Evolutionary conservation across 805 yeast species (phyloP), one percentile per base, ranked within the genome.

Genomic region (Wickerhamomyces sydowiorum): DNA sequence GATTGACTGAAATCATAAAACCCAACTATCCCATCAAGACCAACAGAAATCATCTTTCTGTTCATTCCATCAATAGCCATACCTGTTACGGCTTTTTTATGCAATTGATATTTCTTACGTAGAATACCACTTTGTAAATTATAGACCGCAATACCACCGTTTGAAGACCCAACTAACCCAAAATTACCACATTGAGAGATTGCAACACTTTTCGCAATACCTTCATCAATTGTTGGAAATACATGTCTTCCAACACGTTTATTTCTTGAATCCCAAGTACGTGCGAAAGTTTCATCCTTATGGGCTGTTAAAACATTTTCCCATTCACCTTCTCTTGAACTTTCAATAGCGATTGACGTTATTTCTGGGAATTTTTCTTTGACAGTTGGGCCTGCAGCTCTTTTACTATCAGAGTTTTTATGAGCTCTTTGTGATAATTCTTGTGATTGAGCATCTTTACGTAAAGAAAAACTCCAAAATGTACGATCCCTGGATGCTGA

Each of bases 371-470:
- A 80, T 53, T 86, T 86, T 42, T 78, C 89, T 45, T 73, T 76
- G 53, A 76, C 65, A 12, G 67, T 67, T 7, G 66, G 60, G n/a
- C 90, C 89, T 5, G 76, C 84, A 40, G 68, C 65, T 50, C 84
- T 73, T 29, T 60, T 59, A 33, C 75, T 76, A 44, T 71, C 69
- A 12, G 54, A 46, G 18, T 62, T 65, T 50, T 70, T 71, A 36
- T 69, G 69, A 18, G 75, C 67, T 50, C 85, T 76, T 63, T 90
- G 97, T 0, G 97, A 89, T 55, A 93, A 66, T 59, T 89, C 95
- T 56, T 87, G 96, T 4, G 96, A 86, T 64, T 93, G 99, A 0
- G 97, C 95, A 62, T 93, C 98, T 60, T 93, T 93, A 54, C 98
- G 75, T 40, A 93, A 69, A 1, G 98, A 90, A 55, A 93, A 91